Conservation (phyloP, 225 moss, liverwort and hornwort genomes). For the Pseudisothecium myosuroides region DNA sequence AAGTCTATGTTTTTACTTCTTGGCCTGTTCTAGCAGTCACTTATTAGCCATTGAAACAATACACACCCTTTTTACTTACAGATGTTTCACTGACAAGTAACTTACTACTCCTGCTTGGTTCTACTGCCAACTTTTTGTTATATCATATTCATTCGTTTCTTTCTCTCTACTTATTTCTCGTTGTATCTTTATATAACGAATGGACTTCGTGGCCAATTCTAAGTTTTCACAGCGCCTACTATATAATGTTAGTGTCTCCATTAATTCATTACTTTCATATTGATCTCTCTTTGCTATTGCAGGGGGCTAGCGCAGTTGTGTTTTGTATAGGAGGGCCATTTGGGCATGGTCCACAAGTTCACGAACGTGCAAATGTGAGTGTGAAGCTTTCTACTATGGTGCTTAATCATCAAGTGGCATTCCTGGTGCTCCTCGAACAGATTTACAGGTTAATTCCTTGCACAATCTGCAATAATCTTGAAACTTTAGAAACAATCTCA, state of each 20-base stretch:
- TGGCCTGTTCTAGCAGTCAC: not conserved
- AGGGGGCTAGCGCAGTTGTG: conserved; percentile 78
- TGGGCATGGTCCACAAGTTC: conserved; percentile 83
- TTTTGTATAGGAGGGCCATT: conserved; percentile 91
- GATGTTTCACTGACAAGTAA: no score
- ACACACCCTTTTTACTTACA: not conserved
- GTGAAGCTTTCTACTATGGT: conserved; percentile 88
- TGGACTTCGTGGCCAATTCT: not conserved
- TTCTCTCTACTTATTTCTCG: not conserved
- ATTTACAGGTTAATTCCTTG: conserved; percentile 59
- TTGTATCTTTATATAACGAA: not conserved
- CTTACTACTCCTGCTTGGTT: not conserved
- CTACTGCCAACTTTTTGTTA: not conserved
- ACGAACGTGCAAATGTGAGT: conserved; percentile 57
- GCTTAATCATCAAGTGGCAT: conserved; percentile 85
- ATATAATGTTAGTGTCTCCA: not conserved
- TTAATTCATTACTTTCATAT: not conserved
- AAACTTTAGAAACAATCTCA: not conserved
- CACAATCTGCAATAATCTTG: not conserved
- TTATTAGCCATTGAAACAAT: not conserved
- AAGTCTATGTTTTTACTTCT: not conserved
- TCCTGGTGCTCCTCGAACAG: conserved; percentile 84
- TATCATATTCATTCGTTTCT: not conserved
- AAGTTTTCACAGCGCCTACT: not conserved
- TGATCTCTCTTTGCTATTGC: not conserved